Evolutionary conservation across 129 eudicot species (phyloP).

Genomic region (Oenanthe sinensis): DNA sequence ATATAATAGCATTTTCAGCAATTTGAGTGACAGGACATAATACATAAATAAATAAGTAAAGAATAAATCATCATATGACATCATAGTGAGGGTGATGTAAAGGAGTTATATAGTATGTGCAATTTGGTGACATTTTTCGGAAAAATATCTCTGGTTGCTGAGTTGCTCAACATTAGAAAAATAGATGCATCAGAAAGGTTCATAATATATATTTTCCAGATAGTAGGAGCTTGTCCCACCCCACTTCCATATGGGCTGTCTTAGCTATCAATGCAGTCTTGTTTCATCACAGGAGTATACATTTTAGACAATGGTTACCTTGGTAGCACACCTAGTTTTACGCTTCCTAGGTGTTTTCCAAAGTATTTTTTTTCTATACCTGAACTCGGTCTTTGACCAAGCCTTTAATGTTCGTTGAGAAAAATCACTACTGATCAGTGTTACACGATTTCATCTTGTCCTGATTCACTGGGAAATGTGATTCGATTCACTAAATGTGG

Average conservation of each 20-base stretch:
- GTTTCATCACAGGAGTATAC: neutral
- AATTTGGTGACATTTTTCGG: neutral
- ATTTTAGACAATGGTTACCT: neutral
- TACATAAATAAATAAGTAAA: neutral
- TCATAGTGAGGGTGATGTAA: neutral
- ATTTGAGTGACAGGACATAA: no score
- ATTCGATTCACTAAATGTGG: neutral
- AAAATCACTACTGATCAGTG: neutral
- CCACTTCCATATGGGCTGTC: neutral
- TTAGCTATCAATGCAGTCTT: neutral
- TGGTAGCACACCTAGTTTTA: neutral
- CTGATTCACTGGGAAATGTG: neutral
- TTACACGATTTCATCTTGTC: neutral
- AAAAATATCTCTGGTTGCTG: neutral
- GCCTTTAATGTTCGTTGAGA: neutral
- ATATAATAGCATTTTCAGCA: neutral
- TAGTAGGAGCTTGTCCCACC: neutral
- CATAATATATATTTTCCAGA: neutral
- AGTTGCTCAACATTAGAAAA: neutral
- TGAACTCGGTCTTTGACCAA: neutral
- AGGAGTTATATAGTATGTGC: neutral
- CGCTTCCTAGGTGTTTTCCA: neutral
- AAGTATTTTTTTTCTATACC: neutral
- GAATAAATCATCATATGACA: neutral
- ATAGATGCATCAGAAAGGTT: neutral